Evolutionary conservation across 2,329 filamentous ascomycete genomes (phyloP).

Genomic region (Aschersonia sp.): DNA sequence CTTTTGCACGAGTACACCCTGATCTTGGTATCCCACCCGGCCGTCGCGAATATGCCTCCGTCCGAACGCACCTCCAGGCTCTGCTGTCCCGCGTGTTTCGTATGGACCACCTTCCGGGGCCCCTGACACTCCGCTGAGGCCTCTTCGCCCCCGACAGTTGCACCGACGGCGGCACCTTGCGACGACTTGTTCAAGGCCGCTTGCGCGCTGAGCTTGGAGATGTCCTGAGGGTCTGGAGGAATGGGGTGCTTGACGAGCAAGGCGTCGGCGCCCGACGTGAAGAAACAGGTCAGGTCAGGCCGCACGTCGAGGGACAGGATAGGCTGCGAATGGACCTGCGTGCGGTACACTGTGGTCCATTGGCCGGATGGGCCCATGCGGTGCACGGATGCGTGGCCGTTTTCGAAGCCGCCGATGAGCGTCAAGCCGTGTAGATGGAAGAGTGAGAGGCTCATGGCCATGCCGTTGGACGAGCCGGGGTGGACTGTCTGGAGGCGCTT

Average conservation of each 20-base stretch:
- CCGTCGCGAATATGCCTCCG: constrained; percentile 72
- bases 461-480: constrained; percentile 44
- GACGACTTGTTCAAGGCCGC: constrained; percentile 2
- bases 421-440: constrained; percentile 40
- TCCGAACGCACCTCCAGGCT: constrained; percentile 64
- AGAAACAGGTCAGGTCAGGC: constrained; percentile 40
- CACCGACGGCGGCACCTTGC: constrained; percentile 4
- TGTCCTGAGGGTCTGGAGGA: constrained; percentile 17
- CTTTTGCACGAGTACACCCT: constrained; percentile 71
- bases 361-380: constrained; percentile 26
- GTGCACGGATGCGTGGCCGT: constrained; percentile 59
- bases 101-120: constrained; percentile 51
- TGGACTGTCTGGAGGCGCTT: constrained; percentile 46
- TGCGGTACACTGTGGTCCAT: constrained; percentile 44
- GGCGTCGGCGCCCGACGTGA: constrained; percentile 75
- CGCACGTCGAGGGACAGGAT: constrained; percentile 58
- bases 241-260: constrained; percentile 64
- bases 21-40: constrained; percentile 77
- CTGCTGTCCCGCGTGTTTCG: constrained; percentile 86
- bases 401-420: constrained; percentile 71
- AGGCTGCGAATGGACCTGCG: constrained; percentile 62
- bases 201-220: constrained; percentile 5
- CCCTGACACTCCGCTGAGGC: constrained; percentile 19
- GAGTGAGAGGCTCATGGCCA: constrained; percentile 75
- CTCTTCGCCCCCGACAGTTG: neutral